A percentile compares a stretch with the other conserved stretches of the same genome.
Evolutionary conservation across 2,329 filamentous ascomycete genomes (phyloP).

Genomic region (Xylaria sp.): DNA sequence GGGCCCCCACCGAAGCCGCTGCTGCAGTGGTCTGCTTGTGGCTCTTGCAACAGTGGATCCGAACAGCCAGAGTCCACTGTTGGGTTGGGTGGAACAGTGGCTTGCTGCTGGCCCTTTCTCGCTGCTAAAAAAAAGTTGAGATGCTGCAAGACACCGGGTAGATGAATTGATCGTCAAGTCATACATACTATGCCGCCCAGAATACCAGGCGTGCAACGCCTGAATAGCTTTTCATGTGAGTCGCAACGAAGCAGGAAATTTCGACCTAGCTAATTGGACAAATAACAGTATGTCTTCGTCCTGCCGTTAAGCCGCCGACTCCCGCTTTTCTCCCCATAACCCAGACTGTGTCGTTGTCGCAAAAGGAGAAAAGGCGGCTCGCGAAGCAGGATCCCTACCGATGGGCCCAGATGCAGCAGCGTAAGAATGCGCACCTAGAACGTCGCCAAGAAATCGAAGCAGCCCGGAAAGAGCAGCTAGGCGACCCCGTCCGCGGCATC

Average conservation of each 20-base stretch:
- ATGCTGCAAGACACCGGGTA: slow-evolving; percentile 11
- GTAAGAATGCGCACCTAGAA: slow-evolving; percentile 84
- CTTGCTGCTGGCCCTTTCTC: slow-evolving; percentile 19
- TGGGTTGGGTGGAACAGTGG: neutral
- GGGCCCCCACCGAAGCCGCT: slow-evolving; percentile 16
- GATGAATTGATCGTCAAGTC: slow-evolving; percentile 16
- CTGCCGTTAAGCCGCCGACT: slow-evolving; percentile 59
- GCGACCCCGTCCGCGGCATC: slow-evolving; percentile 82
- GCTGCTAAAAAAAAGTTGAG: slow-evolving; percentile 36
- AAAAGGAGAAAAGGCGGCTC: slow-evolving; percentile 71
- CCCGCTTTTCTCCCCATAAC: slow-evolving; percentile 66
- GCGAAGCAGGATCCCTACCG: slow-evolving; percentile 84
- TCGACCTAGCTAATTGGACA: slow-evolving; percentile 12
- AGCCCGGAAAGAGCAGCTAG: slow-evolving; percentile 72
- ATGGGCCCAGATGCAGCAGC: slow-evolving; percentile 81
- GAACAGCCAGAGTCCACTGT: slow-evolving; percentile 10
- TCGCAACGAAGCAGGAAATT: neutral
- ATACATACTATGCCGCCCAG: slow-evolving; percentile 71
- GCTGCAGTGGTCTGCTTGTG: neutral
- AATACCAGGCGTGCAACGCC: slow-evolving; percentile 69
- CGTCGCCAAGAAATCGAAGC: slow-evolving; percentile 76
- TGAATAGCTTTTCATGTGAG: slow-evolving; percentile 71
- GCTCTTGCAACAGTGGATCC: slow-evolving; percentile 15
- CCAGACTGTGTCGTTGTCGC: slow-evolving; percentile 72
- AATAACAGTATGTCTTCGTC: slow-evolving; percentile 68